Percentiles rank a stretch among this genome's conserved stretches.
These are phyloP conservation scores for Fibroporia radiculosa DNA, from an alignment of 768 basidiomycete species.

Conservation along the genomic window DNA sequence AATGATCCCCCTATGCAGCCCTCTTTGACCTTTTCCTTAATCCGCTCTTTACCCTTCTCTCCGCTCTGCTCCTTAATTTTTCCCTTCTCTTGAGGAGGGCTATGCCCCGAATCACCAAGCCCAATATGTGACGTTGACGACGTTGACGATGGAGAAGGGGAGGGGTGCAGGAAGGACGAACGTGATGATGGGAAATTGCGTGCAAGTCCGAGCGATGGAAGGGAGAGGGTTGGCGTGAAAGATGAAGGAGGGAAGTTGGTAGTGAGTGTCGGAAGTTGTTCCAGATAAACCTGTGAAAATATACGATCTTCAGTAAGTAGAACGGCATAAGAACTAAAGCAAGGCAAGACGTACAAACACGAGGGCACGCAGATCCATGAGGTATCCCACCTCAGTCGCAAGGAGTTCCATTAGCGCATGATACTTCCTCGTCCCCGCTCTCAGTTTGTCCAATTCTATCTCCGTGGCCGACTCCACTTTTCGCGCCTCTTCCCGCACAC, in stretches of 20 bases:
- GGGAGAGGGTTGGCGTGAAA: constrained; percentile 12
- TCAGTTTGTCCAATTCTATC: constrained; percentile 6
- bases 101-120: not conserved
- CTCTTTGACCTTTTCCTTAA: constrained; percentile 2
- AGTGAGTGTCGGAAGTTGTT: constrained; percentile 22
- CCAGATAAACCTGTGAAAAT: constrained; percentile 37
- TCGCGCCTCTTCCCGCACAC: constrained; percentile 4
- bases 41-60: constrained; percentile 1
- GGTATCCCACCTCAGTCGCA: constrained; percentile 77
- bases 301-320: constrained; percentile 1
- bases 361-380: constrained; percentile 68
- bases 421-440: constrained; percentile 25
- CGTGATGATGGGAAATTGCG: constrained; percentile 15
- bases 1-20: constrained; percentile 1
- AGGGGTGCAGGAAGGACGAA: constrained; percentile 13
- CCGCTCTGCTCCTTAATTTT: not conserved
- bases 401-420: constrained; percentile 84
- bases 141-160: constrained; percentile 7
- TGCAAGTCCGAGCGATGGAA: constrained; percentile 14
- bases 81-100: not conserved
- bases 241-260: constrained; percentile 22
- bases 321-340: not conserved
- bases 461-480: constrained; percentile 7
- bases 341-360: constrained; percentile 49
- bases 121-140: constrained; percentile 2